Conservation (phyloP, 202 grass and related monocot species). For the Miscanthus sacchariflorus region DNA sequence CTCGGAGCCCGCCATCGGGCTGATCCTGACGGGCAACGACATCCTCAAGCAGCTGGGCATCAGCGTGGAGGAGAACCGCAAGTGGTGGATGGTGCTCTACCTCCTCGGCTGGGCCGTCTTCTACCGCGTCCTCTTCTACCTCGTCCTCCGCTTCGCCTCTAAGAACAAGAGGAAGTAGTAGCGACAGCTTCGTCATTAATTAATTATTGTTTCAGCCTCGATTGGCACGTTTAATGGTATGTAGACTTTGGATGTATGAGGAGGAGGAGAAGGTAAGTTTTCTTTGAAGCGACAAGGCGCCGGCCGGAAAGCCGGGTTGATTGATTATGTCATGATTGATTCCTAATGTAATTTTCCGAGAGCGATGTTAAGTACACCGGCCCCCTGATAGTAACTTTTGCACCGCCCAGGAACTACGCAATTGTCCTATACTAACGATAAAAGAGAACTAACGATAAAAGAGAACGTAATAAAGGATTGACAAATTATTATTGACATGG, state of each 20-base stretch:
- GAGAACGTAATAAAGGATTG: too few relatives aligned
- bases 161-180: slow-evolving; percentile 71
- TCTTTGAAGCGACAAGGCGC: too few relatives aligned
- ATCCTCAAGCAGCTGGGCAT: slow-evolving; percentile 65
- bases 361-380: neutral
- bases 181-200: neutral
- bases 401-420: neutral
- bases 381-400: neutral
- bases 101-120: slow-evolving; percentile 68
- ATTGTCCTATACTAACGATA: neutral
- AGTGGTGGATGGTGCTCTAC: slow-evolving; percentile 82
- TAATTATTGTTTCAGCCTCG: neutral
- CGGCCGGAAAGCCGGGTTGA: too few relatives aligned
- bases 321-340: slow-evolving; percentile 5
- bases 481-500: neutral
- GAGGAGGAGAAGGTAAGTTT: too few relatives aligned
- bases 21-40: slow-evolving; percentile 44
- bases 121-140: slow-evolving; percentile 67
- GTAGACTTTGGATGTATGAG: too few relatives aligned
- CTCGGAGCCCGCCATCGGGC: neutral
- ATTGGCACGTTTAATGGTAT: too few relatives aligned
- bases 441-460: too few relatives aligned
- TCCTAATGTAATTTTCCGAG: neutral
- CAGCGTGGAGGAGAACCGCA: slow-evolving; percentile 38
- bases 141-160: slow-evolving; percentile 71